These are phyloP conservation scores for Keqinozyma sinolaborantium DNA, from an alignment of 1,139 yeast species.

Conservation along the genomic window DNA sequence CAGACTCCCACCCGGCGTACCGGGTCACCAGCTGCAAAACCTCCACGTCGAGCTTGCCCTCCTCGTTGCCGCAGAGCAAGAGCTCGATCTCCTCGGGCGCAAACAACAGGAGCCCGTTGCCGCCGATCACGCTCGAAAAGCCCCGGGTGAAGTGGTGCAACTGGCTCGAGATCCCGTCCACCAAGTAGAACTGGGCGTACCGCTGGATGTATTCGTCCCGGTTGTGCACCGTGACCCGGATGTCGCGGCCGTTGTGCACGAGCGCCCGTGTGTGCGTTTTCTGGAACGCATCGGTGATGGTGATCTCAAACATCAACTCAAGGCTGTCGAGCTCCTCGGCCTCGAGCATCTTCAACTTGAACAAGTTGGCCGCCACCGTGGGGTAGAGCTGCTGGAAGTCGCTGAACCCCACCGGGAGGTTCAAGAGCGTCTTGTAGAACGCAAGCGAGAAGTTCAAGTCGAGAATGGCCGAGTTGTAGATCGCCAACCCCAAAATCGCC, in stretches of 20 bases:
- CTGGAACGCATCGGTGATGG: conserved; percentile 39
- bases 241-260: conserved; percentile 51
- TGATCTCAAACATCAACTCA: conserved; percentile 37
- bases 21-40: conserved; percentile 68
- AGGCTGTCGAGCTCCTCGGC: conserved; percentile 23
- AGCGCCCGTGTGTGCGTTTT: conserved; percentile 43
- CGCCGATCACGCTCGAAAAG: conserved; percentile 72
- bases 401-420: conserved; percentile 49
- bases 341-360: conserved; percentile 45
- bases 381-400: conserved; percentile 75
- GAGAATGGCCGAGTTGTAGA: conserved; percentile 83
- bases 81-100: conserved; percentile 78
- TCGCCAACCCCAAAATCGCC: conserved; percentile 82
- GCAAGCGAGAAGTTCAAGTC: conserved; percentile 77
- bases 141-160: conserved; percentile 63
- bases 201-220: conserved; percentile 56
- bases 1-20: conserved; percentile 58
- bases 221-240: conserved; percentile 54
- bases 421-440: conserved; percentile 69
- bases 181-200: conserved; percentile 60
- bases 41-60: conserved; percentile 61
- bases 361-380: conserved; percentile 54
- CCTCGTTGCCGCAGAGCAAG: conserved; percentile 73
- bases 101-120: conserved; percentile 75
- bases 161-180: conserved; percentile 50